A percentile compares a stretch with the other conserved stretches of the same genome.
phyloP scores from a whole-genome alignment of 106 monocot species.

The Acorus calamus region DNA sequence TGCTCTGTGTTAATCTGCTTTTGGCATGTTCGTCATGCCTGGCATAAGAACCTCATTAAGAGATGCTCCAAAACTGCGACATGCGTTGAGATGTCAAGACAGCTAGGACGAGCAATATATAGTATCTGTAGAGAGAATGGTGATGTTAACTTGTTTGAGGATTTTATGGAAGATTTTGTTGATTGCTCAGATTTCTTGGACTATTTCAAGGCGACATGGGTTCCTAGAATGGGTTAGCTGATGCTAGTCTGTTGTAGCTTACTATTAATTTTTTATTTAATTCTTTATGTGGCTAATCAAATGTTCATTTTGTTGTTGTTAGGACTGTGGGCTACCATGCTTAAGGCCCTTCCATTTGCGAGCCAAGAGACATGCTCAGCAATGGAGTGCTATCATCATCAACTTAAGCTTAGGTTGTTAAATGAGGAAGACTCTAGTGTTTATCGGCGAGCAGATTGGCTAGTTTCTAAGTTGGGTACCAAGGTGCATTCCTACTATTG shows the following conservation, averaged over 20 bases:
- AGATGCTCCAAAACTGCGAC: constrained; percentile 46
- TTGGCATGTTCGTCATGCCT: constrained; percentile 86
- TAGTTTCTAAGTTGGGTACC: constrained; percentile 76
- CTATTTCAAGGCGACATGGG: constrained; percentile 79
- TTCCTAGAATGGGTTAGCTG: constrained; percentile 69
- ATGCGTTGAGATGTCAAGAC: constrained; percentile 33
- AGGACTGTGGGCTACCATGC: constrained; percentile 57
- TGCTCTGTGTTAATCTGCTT: constrained; percentile 74
- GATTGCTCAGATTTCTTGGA: constrained; percentile 68
- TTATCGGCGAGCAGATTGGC: constrained; percentile 82
- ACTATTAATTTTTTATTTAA: background rate
- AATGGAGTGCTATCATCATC: constrained; percentile 81
- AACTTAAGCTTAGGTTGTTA: constrained; percentile 68
- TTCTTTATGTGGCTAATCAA: background rate
- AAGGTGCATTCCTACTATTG: constrained; percentile 96
- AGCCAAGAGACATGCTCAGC: constrained; percentile 60
- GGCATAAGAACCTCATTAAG: constrained; percentile 70
- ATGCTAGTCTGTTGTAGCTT: background rate
- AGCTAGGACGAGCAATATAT: constrained; percentile 46
- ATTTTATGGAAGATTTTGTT: constrained; percentile 63
- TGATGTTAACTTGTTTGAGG: constrained; percentile 38
- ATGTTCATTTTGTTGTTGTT: constrained; percentile 4
- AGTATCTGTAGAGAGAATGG: constrained; percentile 48
- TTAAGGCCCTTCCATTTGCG: constrained; percentile 62
- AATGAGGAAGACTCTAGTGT: constrained; percentile 55